Evolutionary conservation across 495 filamentous ascomycete species (phyloP).

Genomic region (Hamigera avellanea): DNA sequence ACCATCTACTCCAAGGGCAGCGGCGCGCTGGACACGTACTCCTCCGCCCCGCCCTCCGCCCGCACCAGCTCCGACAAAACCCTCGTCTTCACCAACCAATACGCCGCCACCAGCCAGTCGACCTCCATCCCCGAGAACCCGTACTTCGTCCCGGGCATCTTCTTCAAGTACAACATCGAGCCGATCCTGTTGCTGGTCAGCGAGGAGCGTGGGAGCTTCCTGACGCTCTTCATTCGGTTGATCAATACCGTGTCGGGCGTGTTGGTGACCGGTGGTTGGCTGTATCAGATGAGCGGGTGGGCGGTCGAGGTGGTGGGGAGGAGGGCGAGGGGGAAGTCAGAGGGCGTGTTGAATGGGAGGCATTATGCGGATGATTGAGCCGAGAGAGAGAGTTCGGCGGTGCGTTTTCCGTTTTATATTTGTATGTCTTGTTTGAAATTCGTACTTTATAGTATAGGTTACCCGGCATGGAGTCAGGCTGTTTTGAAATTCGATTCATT

Average conservation of each 20-base stretch:
- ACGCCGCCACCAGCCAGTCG: conserved; percentile 84
- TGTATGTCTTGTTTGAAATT: too few relatives aligned
- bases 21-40: conserved; percentile 31
- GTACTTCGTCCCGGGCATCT: conserved; percentile 68
- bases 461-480: too few relatives aligned
- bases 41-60: conserved; percentile 11
- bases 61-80: conserved; percentile 19
- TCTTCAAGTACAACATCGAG: conserved; percentile 99
- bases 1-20: conserved; percentile 73
- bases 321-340: conserved; percentile 29
- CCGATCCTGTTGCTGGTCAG: conserved; percentile 78
- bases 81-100: conserved; percentile 90
- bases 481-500: too few relatives aligned
- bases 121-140: conserved; percentile 52
- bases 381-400: too few relatives aligned
- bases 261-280: conserved; percentile 50
- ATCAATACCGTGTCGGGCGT: conserved; percentile 56
- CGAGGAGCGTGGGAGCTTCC: conserved; percentile 64
- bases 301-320: conserved; percentile 28
- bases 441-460: too few relatives aligned
- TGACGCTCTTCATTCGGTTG: conserved; percentile 64
- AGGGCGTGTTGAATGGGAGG: conserved; percentile 49
- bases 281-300: conserved; percentile 50
- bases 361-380: conserved; percentile 29
- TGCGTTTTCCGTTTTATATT: too few relatives aligned